These are phyloP conservation scores for Geotrichum australiense DNA, from an alignment of 1,139 yeast species.

Conservation along the genomic window DNA sequence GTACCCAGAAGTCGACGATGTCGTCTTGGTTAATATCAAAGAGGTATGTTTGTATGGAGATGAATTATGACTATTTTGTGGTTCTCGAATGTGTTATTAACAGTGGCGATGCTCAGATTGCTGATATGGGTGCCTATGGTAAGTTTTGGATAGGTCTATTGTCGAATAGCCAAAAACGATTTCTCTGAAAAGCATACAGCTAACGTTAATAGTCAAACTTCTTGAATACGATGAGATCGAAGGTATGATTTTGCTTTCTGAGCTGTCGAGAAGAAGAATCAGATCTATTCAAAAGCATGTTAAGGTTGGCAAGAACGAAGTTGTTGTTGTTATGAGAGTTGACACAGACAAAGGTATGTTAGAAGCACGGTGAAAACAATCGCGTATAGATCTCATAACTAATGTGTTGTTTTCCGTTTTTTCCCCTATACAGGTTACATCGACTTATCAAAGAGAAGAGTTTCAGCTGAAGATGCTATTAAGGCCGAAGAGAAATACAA, in stretches of 20 bases:
- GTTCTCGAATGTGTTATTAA: background rate
- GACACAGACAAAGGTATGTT: conserved; percentile 84
- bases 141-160: background rate
- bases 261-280: conserved; percentile 96
- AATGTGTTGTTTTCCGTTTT: conserved; percentile 14
- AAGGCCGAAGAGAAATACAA: conserved; percentile 97
- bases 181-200: conserved; percentile 4
- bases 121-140: conserved; percentile 32
- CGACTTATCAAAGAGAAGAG: conserved; percentile 96
- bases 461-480: conserved; percentile 93
- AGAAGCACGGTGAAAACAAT: background rate
- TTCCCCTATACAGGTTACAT: conserved; percentile 60
- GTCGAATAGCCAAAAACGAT: background rate
- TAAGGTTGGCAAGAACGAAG: conserved; percentile 98
- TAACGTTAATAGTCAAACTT: conserved; percentile 52
- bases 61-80: background rate
- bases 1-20: conserved; percentile 98
- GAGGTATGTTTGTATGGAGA: conserved; percentile 35
- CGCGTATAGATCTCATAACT: too few relatives aligned
- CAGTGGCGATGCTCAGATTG: conserved; percentile 23
- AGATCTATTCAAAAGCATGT: conserved; percentile 95
- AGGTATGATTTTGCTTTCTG: conserved; percentile 96
- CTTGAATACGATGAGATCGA: conserved; percentile 96
- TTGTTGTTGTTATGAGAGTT: conserved; percentile 96
- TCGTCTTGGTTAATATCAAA: conserved; percentile 97